These are phyloP conservation scores for Darksidea phi DNA, from an alignment of 495 filamentous ascomycete genomes.

Conservation along the genomic window DNA sequence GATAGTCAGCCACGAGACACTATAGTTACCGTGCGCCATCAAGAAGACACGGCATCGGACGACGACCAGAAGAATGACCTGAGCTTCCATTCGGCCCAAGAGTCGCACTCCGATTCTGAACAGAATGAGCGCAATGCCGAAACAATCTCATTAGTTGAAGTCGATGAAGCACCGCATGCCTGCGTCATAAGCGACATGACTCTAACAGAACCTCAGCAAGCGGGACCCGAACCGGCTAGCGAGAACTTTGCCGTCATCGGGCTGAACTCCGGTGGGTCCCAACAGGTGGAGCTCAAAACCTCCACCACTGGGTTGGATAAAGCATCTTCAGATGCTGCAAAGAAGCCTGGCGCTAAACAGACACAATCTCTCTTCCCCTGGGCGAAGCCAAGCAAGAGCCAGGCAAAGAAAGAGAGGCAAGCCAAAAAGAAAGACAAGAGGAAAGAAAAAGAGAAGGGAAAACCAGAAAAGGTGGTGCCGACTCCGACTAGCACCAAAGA, in stretches of 20 bases:
- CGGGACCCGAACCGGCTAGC: neutral
- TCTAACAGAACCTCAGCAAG: no score
- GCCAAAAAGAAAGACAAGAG: conserved; percentile 28
- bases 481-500: neutral
- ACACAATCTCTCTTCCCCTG: conserved; percentile 31
- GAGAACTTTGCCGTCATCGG: neutral
- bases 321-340: neutral
- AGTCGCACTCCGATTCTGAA: conserved; percentile 21
- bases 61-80: conserved; percentile 28
- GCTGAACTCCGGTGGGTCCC: neutral
- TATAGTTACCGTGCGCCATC: neutral
- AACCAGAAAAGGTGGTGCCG: neutral
- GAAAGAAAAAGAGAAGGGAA: conserved; percentile 15
- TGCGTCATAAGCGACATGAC: neutral
- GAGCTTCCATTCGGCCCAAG: conserved; percentile 28
- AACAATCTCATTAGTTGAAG: neutral
- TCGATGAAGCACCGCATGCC: neutral
- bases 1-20: neutral
- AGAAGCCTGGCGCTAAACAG: conserved; percentile 20
- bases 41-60: conserved; percentile 14
- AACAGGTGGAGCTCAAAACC: neutral
- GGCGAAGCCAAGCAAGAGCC: conserved; percentile 17
- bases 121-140: neutral
- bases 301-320: neutral
- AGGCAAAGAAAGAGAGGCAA: conserved; percentile 14